Percentiles rank a stretch among this genome's conserved stretches.
phyloP scores from a whole-genome alignment of 768 basidiomycete genomes.

The Cystobasidium tubakii region DNA sequence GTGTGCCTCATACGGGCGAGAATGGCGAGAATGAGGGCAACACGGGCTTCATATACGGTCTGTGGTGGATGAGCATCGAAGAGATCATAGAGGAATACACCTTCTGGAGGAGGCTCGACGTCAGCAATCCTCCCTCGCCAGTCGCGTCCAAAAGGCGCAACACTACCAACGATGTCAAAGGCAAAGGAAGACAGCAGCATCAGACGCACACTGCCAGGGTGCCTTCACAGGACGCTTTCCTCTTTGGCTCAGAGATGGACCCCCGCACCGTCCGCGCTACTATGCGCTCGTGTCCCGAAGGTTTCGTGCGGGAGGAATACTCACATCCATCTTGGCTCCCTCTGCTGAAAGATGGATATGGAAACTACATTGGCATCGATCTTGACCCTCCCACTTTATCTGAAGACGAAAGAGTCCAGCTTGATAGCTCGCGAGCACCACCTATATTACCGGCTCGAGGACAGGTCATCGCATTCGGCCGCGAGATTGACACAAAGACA shows the following conservation, averaged over 20 bases:
- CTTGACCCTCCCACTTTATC: slow-evolving; percentile 60
- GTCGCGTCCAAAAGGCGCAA: slow-evolving; percentile 13
- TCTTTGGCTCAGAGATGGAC: slow-evolving; percentile 31
- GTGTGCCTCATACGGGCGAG: slow-evolving; percentile 59
- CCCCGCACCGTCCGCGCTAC: slow-evolving; percentile 48
- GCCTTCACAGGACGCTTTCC: not conserved
- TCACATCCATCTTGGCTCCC: slow-evolving; percentile 96
- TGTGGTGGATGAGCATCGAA: slow-evolving; percentile 84
- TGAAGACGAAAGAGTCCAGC: not conserved
- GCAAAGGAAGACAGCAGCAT: slow-evolving; percentile 22
- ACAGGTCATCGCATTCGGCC: slow-evolving; percentile 96
- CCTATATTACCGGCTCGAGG: slow-evolving; percentile 53
- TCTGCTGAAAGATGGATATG: slow-evolving; percentile 82
- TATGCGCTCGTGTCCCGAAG: slow-evolving; percentile 83
- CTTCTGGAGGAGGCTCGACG: slow-evolving; percentile 87
- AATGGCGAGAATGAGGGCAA: slow-evolving; percentile 54
- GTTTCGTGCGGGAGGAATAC: slow-evolving; percentile 82
- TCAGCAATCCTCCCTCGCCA: slow-evolving; percentile 48
- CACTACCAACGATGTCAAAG: not conserved
- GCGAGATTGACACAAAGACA: slow-evolving; percentile 96
- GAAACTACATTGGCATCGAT: slow-evolving; percentile 95
- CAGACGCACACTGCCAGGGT: slow-evolving; percentile 7
- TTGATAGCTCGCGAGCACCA: slow-evolving; percentile 59
- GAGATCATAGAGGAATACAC: slow-evolving; percentile 90
- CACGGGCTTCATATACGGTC: slow-evolving; percentile 90